A percentile compares a stretch with the other conserved stretches of the same genome.
Evolutionary conservation across 495 filamentous ascomycete genomes (phyloP).

Genomic region (Aspergillus diversus): DNA sequence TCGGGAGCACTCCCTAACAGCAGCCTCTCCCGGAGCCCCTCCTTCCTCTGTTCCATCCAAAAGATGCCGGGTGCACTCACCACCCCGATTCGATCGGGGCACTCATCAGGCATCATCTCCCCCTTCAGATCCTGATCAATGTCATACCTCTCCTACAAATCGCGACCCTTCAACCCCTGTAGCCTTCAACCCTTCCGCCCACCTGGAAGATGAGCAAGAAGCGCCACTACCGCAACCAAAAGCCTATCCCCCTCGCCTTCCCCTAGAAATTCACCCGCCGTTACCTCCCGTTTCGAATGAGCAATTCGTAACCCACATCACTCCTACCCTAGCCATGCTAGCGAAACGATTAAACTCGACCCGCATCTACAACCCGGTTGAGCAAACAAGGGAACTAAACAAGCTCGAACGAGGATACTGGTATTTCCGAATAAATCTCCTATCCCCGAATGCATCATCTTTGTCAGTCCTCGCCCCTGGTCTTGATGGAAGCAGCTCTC

Average conservation of each 20-base stretch:
- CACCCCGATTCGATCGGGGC: constrained; percentile 8
- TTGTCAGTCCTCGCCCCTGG: neutral
- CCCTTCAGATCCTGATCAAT: neutral
- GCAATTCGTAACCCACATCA: constrained; percentile 54
- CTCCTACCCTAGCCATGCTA: constrained; percentile 57
- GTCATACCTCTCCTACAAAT: neutral
- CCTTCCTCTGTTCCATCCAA: constrained; percentile 23
- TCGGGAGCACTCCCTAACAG: neutral
- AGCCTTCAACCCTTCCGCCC: neutral
- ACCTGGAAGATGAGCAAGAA: neutral
- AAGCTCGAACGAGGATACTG: constrained; percentile 71
- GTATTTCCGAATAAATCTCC: constrained; percentile 52
- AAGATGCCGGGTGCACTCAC: constrained; percentile 28
- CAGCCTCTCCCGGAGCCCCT: neutral
- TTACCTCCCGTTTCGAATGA: constrained; percentile 44
- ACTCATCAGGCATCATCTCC: neutral
- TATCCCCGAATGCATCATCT: neutral
- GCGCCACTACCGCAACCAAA: neutral
- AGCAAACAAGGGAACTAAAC: constrained; percentile 52
- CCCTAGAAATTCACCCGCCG: constrained; percentile 46
- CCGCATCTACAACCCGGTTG: constrained; percentile 54
- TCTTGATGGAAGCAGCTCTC: neutral
- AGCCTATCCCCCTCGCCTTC: neutral
- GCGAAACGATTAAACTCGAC: constrained; percentile 52
- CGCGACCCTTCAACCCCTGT: neutral